Percentiles rank a stretch among this genome's conserved stretches.
These are phyloP conservation scores for Leccinum truebloodii DNA, from an alignment of 768 basidiomycete genomes.

Conservation along the genomic window DNA sequence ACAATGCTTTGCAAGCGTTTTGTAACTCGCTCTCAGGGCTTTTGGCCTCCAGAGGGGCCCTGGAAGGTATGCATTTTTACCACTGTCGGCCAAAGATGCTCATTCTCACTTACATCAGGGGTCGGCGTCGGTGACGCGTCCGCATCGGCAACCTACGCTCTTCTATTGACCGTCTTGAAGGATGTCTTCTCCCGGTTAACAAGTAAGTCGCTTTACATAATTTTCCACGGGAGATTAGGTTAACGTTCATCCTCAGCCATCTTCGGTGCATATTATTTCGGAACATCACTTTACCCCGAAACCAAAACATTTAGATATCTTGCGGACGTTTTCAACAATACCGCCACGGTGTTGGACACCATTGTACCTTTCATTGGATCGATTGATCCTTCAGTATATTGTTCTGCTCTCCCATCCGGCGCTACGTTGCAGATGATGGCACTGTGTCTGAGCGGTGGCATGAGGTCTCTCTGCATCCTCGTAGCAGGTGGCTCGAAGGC, in stretches of 20 bases:
- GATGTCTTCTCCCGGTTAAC: slow-evolving; percentile 64
- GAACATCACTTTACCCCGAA: slow-evolving; percentile 66
- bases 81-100: background rate
- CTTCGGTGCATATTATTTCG: slow-evolving; percentile 57
- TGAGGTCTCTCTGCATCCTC: slow-evolving; percentile 61
- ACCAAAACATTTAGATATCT: slow-evolving; percentile 69
- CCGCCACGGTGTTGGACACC: slow-evolving; percentile 58
- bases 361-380: slow-evolving; percentile 55
- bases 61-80: slow-evolving; percentile 56
- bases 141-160: slow-evolving; percentile 64
- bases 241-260: slow-evolving; percentile 49
- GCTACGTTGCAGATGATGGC: slow-evolving; percentile 44
- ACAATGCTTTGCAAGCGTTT: slow-evolving; percentile 68
- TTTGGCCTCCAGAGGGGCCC: slow-evolving; percentile 63
- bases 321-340: slow-evolving; percentile 67
- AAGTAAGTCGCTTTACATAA: slow-evolving; percentile 41
- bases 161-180: slow-evolving; percentile 65
- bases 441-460: slow-evolving; percentile 58
- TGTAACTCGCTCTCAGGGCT: slow-evolving; percentile 66
- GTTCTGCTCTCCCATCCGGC: slow-evolving; percentile 35
- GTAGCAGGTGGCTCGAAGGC: slow-evolving; percentile 71
- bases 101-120: slow-evolving; percentile 36
- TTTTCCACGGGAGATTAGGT: background rate
- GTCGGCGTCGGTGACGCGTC: slow-evolving; percentile 71
- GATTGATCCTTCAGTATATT: slow-evolving; percentile 27